Conservation (phyloP, 192 early-diverging fungal genomes). For the Coemansia javaensis region DNA sequence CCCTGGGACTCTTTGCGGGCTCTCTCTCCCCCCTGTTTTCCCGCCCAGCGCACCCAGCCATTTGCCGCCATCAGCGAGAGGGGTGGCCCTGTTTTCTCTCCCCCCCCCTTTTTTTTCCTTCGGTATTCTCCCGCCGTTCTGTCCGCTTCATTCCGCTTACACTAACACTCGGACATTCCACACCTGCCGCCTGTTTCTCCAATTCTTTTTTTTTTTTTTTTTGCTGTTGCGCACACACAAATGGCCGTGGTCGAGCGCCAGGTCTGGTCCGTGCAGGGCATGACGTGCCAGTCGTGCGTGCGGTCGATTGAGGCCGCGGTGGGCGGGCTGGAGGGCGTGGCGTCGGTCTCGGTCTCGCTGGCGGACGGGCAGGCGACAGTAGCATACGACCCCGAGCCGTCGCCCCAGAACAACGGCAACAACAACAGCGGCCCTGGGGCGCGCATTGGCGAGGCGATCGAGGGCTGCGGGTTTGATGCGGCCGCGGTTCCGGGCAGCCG, state of each 20-base stretch:
- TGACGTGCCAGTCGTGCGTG: constrained; percentile 88
- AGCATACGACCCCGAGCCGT: constrained; percentile 2
- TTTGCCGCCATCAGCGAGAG: no score
- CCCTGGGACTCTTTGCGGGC: no score
- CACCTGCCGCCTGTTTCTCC: no score
- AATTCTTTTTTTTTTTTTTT: constrained; percentile 5
- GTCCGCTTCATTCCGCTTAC: no score
- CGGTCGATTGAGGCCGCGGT: constrained; percentile 62
- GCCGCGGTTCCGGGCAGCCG: neutral
- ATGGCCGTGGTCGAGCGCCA: constrained; percentile 9
- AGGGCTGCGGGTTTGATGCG: constrained; percentile 62
- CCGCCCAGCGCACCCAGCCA: no score
- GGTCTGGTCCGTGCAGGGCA: constrained; percentile 53
- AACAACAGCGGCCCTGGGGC: no score
- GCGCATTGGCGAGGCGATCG: constrained; percentile 52
- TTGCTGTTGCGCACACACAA: neutral
- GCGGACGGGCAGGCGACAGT: constrained; percentile 53
- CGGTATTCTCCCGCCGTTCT: no score
- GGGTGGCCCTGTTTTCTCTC: no score
- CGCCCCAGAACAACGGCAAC: no score
- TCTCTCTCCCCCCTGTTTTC: no score
- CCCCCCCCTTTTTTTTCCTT: no score
- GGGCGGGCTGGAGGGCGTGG: constrained; percentile 51
- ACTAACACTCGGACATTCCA: no score
- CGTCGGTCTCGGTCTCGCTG: constrained; percentile 55